Percentiles rank a stretch among this genome's conserved stretches.
Conservation (phyloP, 192 early-diverging fungal genomes). For the Diversispora epigaea region DNA sequence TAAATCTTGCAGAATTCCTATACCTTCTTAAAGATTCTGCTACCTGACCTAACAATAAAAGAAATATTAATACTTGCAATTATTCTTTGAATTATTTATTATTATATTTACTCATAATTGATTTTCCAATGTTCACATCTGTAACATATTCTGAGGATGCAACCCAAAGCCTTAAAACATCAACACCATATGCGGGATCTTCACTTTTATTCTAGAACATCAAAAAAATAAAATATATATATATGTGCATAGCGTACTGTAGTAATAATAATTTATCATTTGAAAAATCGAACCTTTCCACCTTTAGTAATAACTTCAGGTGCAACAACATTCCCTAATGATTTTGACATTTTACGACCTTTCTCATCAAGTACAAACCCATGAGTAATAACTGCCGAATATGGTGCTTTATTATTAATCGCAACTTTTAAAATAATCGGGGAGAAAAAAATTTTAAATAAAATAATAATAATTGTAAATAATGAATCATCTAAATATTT, state of each 20-base stretch:
- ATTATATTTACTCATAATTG: constrained; percentile 48
- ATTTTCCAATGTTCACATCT: constrained; percentile 70
- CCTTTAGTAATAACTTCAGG: constrained; percentile 79
- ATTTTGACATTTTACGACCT: constrained; percentile 84
- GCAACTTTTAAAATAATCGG: constrained; percentile 47
- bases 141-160: constrained; percentile 73
- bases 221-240: constrained; percentile 74
- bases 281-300: constrained; percentile 49
- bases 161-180: constrained; percentile 72
- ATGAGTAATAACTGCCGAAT: constrained; percentile 70
- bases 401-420: constrained; percentile 65
- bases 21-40: constrained; percentile 73
- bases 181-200: constrained; percentile 72
- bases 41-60: constrained; percentile 45
- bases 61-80: not conserved
- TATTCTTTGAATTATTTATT: not conserved
- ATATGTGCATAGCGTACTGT: constrained; percentile 58
- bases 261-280: not conserved
- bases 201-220: constrained; percentile 55
- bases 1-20: constrained; percentile 71
- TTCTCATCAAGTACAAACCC: constrained; percentile 73
- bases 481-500: not conserved
- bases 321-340: constrained; percentile 73
- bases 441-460: not conserved
- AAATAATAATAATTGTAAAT: not conserved